These are phyloP conservation scores for Paecilomyces sp. DNA, from an alignment of 2,329 filamentous ascomycete genomes.

Conservation along the genomic window DNA sequence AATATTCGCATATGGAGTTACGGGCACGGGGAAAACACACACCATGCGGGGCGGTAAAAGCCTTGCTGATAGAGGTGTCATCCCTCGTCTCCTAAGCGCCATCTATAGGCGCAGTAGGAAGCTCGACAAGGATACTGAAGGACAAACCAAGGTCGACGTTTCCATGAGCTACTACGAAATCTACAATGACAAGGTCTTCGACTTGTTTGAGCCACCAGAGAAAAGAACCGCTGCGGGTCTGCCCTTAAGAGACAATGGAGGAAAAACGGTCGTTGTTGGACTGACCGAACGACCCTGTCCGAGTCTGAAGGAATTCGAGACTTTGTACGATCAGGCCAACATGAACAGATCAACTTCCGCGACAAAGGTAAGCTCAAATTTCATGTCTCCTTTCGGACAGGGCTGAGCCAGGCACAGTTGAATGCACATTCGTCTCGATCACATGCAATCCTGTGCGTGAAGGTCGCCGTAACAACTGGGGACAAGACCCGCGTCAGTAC, in stretches of 20 bases:
- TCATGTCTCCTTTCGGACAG: background rate
- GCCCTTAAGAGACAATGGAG: conserved; percentile 75
- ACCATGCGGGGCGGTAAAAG: conserved; percentile 91
- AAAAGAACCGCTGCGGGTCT: conserved; percentile 76
- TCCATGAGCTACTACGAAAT: conserved; percentile 91
- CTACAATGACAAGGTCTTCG: conserved; percentile 92
- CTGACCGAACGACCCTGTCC: conserved; percentile 75
- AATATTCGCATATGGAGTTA: conserved; percentile 88
- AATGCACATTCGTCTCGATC: conserved; percentile 87
- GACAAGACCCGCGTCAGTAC: conserved; percentile 68
- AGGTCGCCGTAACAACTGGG: conserved; percentile 68
- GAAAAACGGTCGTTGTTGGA: conserved; percentile 80
- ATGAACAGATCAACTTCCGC: conserved; percentile 81
- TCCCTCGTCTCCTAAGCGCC: conserved; percentile 74
- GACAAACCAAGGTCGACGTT: conserved; percentile 64
- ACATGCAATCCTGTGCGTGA: conserved; percentile 86
- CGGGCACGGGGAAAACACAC: conserved; percentile 89
- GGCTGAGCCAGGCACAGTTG: conserved; percentile 42
- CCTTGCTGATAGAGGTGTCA: conserved; percentile 77
- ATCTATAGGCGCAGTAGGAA: conserved; percentile 83
- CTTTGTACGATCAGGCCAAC: conserved; percentile 84
- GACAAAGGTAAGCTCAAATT: conserved; percentile 56
- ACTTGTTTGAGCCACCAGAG: conserved; percentile 80
- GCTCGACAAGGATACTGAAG: conserved; percentile 69
- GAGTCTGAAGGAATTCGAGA: conserved; percentile 83